Evolutionary conservation across 495 filamentous ascomycete species (phyloP), one percentile per base, ranked within the genome.

Genomic region (Letharia lupina): DNA sequence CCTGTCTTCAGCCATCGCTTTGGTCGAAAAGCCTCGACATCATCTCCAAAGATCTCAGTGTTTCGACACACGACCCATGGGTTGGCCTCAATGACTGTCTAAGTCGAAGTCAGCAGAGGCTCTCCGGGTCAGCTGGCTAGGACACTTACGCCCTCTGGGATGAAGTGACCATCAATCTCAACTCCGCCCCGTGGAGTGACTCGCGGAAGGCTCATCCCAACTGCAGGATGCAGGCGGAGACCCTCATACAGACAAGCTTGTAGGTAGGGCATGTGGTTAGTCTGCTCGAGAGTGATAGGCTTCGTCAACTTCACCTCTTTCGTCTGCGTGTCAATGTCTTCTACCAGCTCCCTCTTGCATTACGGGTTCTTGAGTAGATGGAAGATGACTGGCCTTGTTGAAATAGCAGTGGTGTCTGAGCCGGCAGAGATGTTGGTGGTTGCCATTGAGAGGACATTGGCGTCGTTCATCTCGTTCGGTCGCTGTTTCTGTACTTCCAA

Each of bases 241-340:
- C 82, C 79, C 74, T 90, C 87, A 69, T 86, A 87, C 59, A 90
- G 79, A 66, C 84, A 86, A 1, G 86, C 87, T 62, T 83, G 80
- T 41, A 89, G 76, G 74, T 87, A 89, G 0, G 81, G 75, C n/a
- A 86, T 75, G 59, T 78, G 77, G 70, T 85, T 84, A 35, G 76
- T 77, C 71, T 88, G 84, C 35, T 75, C 70, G 12, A 87, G 73
- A 4, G 82, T 82, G 0, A 75, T 79, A n/a, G 82, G 77, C 52
- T 76, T 74, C 69, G 85, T 80, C 41, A 71, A 75, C 16, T 76
- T 75, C 68, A 83, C 79, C 39, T 72, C 76, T 16, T 69, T 65
- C 4, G 83, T 84, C 23, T 48, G 31, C 12, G 11, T 18, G 63
- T 88, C 83, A 1, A 91, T 72, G 68, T 89, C 86, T 6, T 72